Evolutionary conservation across 2,329 filamentous ascomycete species (phyloP), one percentile per base, ranked within the genome.

Genomic region (Cladosporium oxysporum): DNA sequence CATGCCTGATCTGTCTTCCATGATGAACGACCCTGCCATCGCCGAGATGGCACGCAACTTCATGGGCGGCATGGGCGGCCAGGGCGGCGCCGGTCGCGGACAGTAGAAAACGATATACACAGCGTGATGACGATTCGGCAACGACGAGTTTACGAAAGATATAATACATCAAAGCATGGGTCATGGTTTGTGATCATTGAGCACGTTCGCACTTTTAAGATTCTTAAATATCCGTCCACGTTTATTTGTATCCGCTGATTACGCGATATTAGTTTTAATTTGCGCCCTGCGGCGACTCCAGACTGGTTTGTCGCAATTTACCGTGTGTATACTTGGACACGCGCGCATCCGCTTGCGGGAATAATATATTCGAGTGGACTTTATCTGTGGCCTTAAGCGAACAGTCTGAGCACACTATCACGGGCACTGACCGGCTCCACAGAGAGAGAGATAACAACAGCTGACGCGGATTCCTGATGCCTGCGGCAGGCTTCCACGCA

Each of bases 21-120:
- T 99, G 79, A 97, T 99, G 95, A 90, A 88, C 70, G 95, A 99
- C 77, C 95, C 95, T 58, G 91, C 82, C 77, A 90, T 99, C 79
- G 92, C 92, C 53, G 92, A 97, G 66, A 93, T 98, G 93, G 88
- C 88, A 65, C 82, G 84, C 71, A 89, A 88, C 76, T 86, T 91
- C 77, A 90, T 91, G 87, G 87, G 87, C 55, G 85, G 84, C 65
- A 79, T 78, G 70, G 83, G 81, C 66, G 83, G 82, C 65, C 33
- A 41, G n/a, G 57, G 59, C 31, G 59, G 59, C 10, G 75, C 71
- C 14, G 72, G 74, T 47, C 72, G 74, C 44, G 72, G 71, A 52
- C 61, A 63, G 50, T 63, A 63, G 61, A 47, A 8, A 16, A 26
- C 11, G 50, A n/a, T n/a, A 47, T 47, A 23, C 41, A 55, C 28